Evolutionary conservation across 257 asterid species (phyloP).

Genomic region (Capsicum rhomboideum): DNA sequence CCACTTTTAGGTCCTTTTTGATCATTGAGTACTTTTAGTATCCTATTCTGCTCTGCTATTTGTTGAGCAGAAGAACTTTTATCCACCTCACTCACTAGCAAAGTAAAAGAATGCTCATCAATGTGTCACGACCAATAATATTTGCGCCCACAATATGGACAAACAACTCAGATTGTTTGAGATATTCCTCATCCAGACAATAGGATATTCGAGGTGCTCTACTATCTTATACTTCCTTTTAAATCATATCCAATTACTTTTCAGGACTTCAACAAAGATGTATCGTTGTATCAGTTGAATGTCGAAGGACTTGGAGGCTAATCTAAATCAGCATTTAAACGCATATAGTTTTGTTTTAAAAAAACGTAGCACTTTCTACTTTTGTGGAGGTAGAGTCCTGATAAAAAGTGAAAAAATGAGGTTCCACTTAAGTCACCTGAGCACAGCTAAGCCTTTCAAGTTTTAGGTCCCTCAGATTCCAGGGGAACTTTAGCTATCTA

Average conservation of each 20-base stretch:
- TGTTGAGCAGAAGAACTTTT: background rate
- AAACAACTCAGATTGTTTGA: background rate
- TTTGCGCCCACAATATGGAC: background rate
- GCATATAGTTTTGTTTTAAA: background rate
- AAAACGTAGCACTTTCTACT: background rate
- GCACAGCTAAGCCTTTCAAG: background rate
- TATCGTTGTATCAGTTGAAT: background rate
- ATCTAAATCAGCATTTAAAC: background rate
- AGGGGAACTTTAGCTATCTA: background rate
- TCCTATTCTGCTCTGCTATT: background rate
- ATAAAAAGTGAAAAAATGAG: background rate
- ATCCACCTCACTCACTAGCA: background rate
- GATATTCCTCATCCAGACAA: slow-evolving; percentile 2
- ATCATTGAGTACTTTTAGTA: background rate
- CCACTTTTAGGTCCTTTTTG: background rate
- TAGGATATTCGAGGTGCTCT: slow-evolving; percentile 1
- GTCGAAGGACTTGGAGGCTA: background rate
- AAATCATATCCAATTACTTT: background rate
- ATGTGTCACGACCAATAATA: background rate
- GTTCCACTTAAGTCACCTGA: background rate
- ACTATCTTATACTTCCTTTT: background rate
- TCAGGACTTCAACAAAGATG: background rate
- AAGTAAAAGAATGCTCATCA: background rate
- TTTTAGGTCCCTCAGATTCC: slow-evolving; percentile 2
- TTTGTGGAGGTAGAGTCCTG: background rate